phyloP scores from a whole-genome alignment of 306 rosid genomes.

The Vigna angularis region DNA sequence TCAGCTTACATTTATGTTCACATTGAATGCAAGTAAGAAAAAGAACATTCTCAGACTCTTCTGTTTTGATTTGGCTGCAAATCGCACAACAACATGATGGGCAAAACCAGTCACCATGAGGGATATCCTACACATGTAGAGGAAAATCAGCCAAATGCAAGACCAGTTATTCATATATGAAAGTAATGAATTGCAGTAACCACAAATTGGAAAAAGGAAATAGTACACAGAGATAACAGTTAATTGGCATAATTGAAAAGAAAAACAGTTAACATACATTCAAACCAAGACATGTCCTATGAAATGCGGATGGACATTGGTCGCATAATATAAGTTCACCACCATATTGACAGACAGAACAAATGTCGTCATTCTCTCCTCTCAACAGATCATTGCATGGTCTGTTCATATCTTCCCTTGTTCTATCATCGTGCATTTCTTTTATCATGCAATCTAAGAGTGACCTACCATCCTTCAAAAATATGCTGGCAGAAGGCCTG shows the following conservation, averaged over 20 bases:
- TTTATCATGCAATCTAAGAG: slow-evolving; percentile 70
- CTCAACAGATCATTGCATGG: slow-evolving; percentile 25
- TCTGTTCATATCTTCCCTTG: slow-evolving; percentile 28
- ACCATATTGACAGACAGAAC: slow-evolving; percentile 83
- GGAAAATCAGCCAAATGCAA: slow-evolving; percentile 39
- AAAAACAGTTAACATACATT: slow-evolving; percentile 57
- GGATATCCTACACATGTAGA: slow-evolving; percentile 66
- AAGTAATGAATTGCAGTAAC: slow-evolving; percentile 26
- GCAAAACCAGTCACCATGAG: slow-evolving; percentile 94
- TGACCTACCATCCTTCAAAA: slow-evolving; percentile 75
- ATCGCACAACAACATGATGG: slow-evolving; percentile 77
- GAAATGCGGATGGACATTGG: slow-evolving; percentile 84
- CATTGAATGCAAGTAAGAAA: slow-evolving; percentile 78
- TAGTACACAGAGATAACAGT: slow-evolving; percentile 24
- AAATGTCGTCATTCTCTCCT: slow-evolving; percentile 73
- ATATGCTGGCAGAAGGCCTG: slow-evolving; percentile 60
- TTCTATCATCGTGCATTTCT: slow-evolving; percentile 46
- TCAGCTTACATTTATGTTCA: slow-evolving; percentile 70
- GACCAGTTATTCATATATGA: slow-evolving; percentile 14
- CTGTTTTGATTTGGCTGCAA: slow-evolving; percentile 56
- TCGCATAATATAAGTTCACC: slow-evolving; percentile 89
- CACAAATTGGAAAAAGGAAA: slow-evolving; percentile 4
- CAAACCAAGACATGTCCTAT: slow-evolving; percentile 68
- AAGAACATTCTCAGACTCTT: slow-evolving; percentile 38
- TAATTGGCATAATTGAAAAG: slow-evolving; percentile 35